Evolutionary conservation across 352 stramenopile species (phyloP).

Genomic region (Phytopythium delawarense): DNA sequence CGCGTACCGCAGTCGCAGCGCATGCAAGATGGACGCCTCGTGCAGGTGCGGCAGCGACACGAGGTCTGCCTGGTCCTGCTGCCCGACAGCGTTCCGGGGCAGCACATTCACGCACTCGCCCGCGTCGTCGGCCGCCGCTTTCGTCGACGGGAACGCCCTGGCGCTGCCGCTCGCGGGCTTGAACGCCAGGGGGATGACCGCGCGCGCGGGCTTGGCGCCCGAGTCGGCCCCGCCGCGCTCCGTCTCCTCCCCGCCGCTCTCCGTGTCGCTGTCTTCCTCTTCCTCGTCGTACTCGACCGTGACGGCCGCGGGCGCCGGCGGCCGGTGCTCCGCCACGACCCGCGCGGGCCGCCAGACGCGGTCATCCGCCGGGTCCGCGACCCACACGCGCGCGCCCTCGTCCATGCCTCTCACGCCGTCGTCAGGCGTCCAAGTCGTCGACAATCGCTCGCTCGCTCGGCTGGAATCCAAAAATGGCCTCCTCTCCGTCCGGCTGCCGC

Average conservation of each 20-base stretch:
- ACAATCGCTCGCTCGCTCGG: not conserved
- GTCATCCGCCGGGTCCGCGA: conserved; percentile 44
- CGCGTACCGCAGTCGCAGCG: conserved; percentile 69
- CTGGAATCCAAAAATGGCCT: not conserved
- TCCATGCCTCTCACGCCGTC: conserved; percentile 42
- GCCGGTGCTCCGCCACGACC: conserved; percentile 16
- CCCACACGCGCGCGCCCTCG: conserved; percentile 63
- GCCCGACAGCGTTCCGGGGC: conserved; percentile 54
- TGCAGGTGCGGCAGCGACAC: conserved; percentile 82
- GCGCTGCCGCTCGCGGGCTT: not conserved
- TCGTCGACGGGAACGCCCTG: not conserved
- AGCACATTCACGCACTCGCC: conserved; percentile 70
- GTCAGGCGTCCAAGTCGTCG: not conserved
- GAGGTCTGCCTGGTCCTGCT: conserved; percentile 72
- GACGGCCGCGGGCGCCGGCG: conserved; percentile 9
- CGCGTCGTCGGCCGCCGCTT: conserved; percentile 4
- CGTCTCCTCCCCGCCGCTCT: conserved; percentile 6
- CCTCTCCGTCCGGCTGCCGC: not conserved
- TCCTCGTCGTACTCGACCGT: conserved; percentile 22
- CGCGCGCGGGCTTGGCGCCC: conserved; percentile 4
- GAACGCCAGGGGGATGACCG: conserved; percentile 35
- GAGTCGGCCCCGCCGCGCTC: not conserved
- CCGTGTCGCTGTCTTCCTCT: conserved; percentile 9
- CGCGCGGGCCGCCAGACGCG: conserved; percentile 61
- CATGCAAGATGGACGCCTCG: conserved; percentile 80